Base-by-base conservation (phyloP, 192 early-diverging fungal species). In the Rhizophagus prolifer region DNA sequence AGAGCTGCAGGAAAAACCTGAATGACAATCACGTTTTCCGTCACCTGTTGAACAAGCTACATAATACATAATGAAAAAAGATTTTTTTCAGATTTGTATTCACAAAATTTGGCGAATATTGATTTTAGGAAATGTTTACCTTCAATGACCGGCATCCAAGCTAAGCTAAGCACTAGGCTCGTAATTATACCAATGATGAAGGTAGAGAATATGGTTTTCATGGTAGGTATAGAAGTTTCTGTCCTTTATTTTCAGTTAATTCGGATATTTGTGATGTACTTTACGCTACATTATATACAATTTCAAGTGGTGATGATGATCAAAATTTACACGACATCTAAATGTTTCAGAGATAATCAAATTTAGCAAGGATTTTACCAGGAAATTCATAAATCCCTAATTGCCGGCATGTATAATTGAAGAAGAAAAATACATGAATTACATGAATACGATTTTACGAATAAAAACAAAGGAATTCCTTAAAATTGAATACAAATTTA, bases 11-110 rank as follows among this genome's bases (percentile, higher is more conserved):
- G 70, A 54, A 21, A 31, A 72, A 0, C 70, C 70, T 30, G 70
- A 72, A 72, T 72, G 70, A 34, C 70, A 72, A 59, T 72, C 70
- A 19, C 70, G 70, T 72, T 72, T 72, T 72, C 70, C 70, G 16
- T 72, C 70, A 34, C 54, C 70, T 72, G 21, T 72, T 26, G 70
- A 72, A 59, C 70, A 72, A 21, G 70, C 47, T 54, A 54, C 21
- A 4, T 54, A 62, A 62, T n/a, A n/a, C n/a, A n/a, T n/a, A n/a
- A n/a, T n/a, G n/a, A n/a, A 12, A 12, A 44, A 44, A 25, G 6
- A 61, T 10, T n/a, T 61, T 34, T 21, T 9, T 0, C 25, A 61
- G 25, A 61, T 21, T 7, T 5, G 25, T 26, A 61, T n/a, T 25
- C 25, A 62, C 21, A 5, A 62, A 60, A 28, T 25, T 62, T 62